Evolutionary conservation across 306 rosid species (phyloP), one percentile per base, ranked within the genome.

Genomic region (Lupinus albus): DNA sequence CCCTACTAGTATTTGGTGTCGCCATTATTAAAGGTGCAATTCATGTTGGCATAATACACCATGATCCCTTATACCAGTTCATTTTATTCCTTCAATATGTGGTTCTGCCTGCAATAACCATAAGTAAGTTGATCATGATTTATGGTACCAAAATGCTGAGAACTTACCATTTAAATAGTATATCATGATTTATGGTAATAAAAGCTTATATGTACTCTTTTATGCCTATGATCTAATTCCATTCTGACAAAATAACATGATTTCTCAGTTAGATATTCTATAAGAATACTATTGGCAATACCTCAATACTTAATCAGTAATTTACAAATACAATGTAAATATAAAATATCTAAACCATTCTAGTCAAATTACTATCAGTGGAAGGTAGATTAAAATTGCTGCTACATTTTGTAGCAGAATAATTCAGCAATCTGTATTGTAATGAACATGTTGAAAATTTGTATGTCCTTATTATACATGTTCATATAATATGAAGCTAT

Each of bases 21-120:
- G 78, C n/a, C 8, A 80, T 80, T 75, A 21, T 80, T 12, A 75
- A 71, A 80, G 84, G 80, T 8, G 66, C 71, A 59, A 28, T 65
- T 11, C 74, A 47, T 45, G 47, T 59, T 5, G 80, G 80, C 39
- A 18, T 80, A 10, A 52, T 75, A 66, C 63, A 51, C 67, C 71
- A 55, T 3, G 62, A 75, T 65, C 78, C 84, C 5, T 60, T 80
- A 35, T 80, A 80, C 13, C 63, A 64, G 6, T 80, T 80, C 11
- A 16, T 53, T 28, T 80, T 75, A 15, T 71, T 75, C 14, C 67
- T 80, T 60, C 84, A 80, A 13, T 70, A 56, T 8, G 70, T 75
- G 8, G 28, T 80, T 65, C 84, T 78, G 1, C 80, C 80, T 35
- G 80, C 80, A 58, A 46, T 70, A 6, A 64, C 36, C 80, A 64